phyloP scores from a whole-genome alignment of 345 rosid species.

The Erodium maritimum region DNA sequence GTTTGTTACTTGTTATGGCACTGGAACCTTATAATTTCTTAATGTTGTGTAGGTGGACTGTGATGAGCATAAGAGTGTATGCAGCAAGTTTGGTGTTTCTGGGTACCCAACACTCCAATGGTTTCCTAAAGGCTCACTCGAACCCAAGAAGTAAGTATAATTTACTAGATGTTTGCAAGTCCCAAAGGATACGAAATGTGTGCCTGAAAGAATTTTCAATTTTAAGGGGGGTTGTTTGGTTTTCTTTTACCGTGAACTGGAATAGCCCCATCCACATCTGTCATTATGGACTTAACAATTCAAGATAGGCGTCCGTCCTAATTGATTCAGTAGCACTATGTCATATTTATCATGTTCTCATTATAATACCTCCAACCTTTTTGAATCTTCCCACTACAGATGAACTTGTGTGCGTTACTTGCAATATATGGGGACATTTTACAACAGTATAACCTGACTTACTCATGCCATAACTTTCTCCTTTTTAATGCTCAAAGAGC shows the following conservation, averaged over 20 bases:
- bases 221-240: neutral
- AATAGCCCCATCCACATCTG: neutral
- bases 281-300: neutral
- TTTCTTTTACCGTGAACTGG: neutral
- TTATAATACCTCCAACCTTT: too few species aligned
- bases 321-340: neutral
- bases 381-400: neutral
- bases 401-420: neutral
- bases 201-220: neutral
- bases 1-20: neutral
- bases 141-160: slow-evolving; percentile 69
- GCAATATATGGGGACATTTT: neutral
- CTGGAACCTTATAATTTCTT: slow-evolving; percentile 5
- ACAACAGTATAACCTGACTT: neutral
- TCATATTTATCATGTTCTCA: neutral
- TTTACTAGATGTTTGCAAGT: too few species aligned
- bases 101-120: slow-evolving; percentile 95
- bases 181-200: neutral
- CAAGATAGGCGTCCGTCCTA: neutral
- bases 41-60: slow-evolving; percentile 72
- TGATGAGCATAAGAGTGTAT: slow-evolving; percentile 83
- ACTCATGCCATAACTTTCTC: neutral
- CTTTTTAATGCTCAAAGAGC: neutral
- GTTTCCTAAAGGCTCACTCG: slow-evolving; percentile 94
- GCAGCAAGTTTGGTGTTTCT: slow-evolving; percentile 83